Evolutionary conservation across 305 asterid genomes (phyloP), one percentile per base, ranked within the genome.

Genomic region (Rubia occidens): DNA sequence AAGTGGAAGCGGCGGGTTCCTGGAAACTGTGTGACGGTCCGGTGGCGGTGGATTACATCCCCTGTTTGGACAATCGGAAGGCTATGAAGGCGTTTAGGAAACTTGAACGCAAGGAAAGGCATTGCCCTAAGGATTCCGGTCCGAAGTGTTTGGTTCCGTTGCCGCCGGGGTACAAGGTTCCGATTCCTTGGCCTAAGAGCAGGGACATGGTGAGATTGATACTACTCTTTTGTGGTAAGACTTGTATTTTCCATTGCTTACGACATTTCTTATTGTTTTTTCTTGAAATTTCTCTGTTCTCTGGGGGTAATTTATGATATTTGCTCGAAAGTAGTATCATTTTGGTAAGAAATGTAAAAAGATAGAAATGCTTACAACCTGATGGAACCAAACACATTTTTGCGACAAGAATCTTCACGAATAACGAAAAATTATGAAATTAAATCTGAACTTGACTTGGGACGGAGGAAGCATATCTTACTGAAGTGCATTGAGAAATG

Each of bases 161-260:
- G 73, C 96, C 97, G 0, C 55, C 5, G 7, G 94, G 95, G 61
- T 92, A 92, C 80, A 85, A 73, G 75, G 69, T 70, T 68, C 95
- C 95, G 62, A 90, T 92, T 72, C 84, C 86, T 37, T 92, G 97
- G 98, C 98, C 98, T 39, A 84, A 85, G 87, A 89, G 98, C 82
- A 84, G 93, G 90, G 97, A 92, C 77, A 92, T 85, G 98, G 98
- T 92, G 95, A 89, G 96, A 76, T 78, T 84, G 80, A 68, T 82
- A 66, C 43, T 78, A 83, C 76, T 64, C 68, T 77, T 76, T 84
- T 82, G 75, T 82, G 89, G 89, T 85, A 86, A 85, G 89, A 73
- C 29, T 62, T 68, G 37, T 37, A 64, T 65, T 65, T 42, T 14
- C 26, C 26, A 24, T 45, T 21, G 8, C 58, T 62, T 7, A 0